These are phyloP conservation scores for Drechslerella dactyloides DNA, from an alignment of 2,329 filamentous ascomycete genomes.

Conservation along the genomic window DNA sequence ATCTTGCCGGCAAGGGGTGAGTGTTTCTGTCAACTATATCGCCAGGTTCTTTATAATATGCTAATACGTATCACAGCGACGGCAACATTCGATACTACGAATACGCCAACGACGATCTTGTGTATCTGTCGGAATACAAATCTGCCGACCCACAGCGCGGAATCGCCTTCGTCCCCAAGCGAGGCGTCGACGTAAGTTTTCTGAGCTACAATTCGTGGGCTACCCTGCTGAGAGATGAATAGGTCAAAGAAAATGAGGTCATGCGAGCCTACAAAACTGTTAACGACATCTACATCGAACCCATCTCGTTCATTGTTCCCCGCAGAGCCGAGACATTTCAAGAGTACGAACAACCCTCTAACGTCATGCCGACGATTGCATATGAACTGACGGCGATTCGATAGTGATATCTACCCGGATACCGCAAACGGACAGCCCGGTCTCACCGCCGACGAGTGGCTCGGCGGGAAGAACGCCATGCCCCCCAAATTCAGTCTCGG, in stretches of 20 bases:
- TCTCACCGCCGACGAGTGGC: conserved; percentile 81
- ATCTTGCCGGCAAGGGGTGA: conserved; percentile 95
- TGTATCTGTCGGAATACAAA: conserved; percentile 96
- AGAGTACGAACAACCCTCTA: conserved; percentile 41
- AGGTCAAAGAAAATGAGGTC: conserved; percentile 93
- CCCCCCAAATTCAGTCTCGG: conserved; percentile 94
- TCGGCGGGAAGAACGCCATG: conserved; percentile 79
- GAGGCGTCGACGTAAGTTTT: conserved; percentile 79
- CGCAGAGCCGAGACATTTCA: conserved; percentile 64
- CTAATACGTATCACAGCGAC: conserved; percentile 66
- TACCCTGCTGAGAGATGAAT: conserved; percentile 50
- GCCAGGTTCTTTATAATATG: conserved; percentile 53
- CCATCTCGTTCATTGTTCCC: conserved; percentile 95
- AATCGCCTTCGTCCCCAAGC: conserved; percentile 90
- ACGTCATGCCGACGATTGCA: neutral
- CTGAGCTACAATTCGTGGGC: neutral
- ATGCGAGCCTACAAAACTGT: conserved; percentile 97
- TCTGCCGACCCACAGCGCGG: conserved; percentile 94
- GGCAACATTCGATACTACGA: conserved; percentile 99
- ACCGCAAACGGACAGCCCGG: conserved; percentile 79
- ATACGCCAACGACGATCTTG: conserved; percentile 98
- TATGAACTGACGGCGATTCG: conserved; percentile 65
- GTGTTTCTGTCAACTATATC: conserved; percentile 58
- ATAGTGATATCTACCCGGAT: conserved; percentile 95
- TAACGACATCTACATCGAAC: conserved; percentile 91